A percentile compares a stretch with the other conserved stretches of the same genome.
Evolutionary conservation across 2,329 filamentous ascomycete genomes (phyloP).

Genomic region (Bipolaris sorokiniana): DNA sequence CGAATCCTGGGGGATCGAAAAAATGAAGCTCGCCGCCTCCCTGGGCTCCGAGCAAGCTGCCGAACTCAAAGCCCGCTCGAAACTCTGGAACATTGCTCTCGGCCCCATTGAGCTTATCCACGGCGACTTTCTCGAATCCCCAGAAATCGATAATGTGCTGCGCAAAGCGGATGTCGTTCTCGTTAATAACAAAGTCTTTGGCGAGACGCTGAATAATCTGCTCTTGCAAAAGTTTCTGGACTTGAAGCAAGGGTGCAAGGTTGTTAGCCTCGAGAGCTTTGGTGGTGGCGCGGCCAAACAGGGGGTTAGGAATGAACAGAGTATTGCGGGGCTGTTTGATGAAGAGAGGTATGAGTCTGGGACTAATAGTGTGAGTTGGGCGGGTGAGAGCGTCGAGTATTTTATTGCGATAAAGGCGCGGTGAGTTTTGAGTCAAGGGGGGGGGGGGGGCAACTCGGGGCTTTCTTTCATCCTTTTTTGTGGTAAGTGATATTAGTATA

Average conservation of each 20-base stretch:
- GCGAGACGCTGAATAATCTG: constrained; percentile 80
- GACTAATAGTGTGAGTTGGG: constrained; percentile 83
- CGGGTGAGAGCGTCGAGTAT: constrained; percentile 79
- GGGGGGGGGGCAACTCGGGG: too few relatives aligned
- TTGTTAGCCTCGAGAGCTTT: constrained; percentile 92
- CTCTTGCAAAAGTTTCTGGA: constrained; percentile 91
- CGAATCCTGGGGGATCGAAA: constrained; percentile 94
- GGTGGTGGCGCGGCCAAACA: constrained; percentile 68
- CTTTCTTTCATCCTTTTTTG: too few relatives aligned
- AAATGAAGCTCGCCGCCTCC: constrained; percentile 88
- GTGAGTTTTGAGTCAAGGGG: too few relatives aligned
- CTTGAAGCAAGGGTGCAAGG: constrained; percentile 85
- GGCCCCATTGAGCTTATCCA: constrained; percentile 80
- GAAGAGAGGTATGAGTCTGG: constrained; percentile 76
- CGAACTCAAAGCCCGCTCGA: constrained; percentile 84
- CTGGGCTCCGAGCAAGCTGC: constrained; percentile 79
- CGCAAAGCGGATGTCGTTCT: constrained; percentile 91
- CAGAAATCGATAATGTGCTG: constrained; percentile 72
- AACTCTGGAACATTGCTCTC: constrained; percentile 84
- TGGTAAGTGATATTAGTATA: not conserved
- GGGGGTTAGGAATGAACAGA: constrained; percentile 74
- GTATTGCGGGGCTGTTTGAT: constrained; percentile 79
- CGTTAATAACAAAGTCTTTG: constrained; percentile 98
- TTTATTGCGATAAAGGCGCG: constrained; percentile 73
- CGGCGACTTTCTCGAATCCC: constrained; percentile 81